Percentiles rank a stretch among this genome's conserved stretches.
Conservation (phyloP, 2,329 filamentous ascomycete species). For the Phoma sp. region DNA sequence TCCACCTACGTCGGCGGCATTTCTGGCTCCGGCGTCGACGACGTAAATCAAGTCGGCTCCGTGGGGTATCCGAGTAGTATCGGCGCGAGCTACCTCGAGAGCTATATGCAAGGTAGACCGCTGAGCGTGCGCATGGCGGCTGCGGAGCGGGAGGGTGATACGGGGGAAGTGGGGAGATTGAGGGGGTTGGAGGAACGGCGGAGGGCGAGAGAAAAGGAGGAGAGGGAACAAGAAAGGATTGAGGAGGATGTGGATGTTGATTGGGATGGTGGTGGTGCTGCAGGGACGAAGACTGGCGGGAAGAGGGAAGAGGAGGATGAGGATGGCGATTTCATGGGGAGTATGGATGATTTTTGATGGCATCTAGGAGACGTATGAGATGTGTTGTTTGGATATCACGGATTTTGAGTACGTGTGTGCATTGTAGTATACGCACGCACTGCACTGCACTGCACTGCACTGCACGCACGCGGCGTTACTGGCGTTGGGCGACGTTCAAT, state of each 20-base stretch:
- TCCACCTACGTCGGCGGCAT: conserved; percentile 48
- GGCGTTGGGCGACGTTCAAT: too few species aligned
- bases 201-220: conserved; percentile 13
- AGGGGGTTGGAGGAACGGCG: conserved; percentile 12
- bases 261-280: conserved; percentile 3
- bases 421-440: too few species aligned
- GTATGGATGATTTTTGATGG: conserved; percentile 47
- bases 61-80: conserved; percentile 46
- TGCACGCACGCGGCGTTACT: too few species aligned
- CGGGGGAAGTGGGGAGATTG: conserved; percentile 2
- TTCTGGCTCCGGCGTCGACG: conserved; percentile 42
- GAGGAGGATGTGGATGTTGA: conserved; percentile 19
- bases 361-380: background rate
- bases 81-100: conserved; percentile 49
- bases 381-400: too few species aligned
- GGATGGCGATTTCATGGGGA: conserved; percentile 40
- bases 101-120: conserved; percentile 47
- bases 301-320: background rate
- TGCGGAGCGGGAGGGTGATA: conserved; percentile 37
- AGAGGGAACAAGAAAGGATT: conserved; percentile 8
- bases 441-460: too few species aligned
- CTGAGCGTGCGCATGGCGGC: conserved; percentile 47
- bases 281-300: too few species aligned
- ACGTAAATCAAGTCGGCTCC: conserved; percentile 44
- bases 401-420: too few species aligned